These are phyloP conservation scores for Populus hybrid DNA, from an alignment of 441 rosid genomes.

Conservation along the genomic window DNA sequence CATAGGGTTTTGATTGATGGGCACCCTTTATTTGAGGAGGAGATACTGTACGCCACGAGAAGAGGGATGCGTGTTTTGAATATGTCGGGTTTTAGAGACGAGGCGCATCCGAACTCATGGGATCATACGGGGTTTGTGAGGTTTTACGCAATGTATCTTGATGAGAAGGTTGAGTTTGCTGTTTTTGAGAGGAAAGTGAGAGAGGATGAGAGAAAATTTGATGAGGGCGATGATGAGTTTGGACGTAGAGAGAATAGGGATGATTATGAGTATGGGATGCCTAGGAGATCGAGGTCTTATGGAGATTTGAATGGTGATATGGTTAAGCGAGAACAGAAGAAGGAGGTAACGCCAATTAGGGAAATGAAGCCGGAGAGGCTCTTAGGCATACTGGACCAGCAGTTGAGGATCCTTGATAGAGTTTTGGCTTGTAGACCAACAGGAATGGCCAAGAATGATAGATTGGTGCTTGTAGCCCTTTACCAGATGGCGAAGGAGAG, in stretches of 20 bases:
- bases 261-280: conserved; percentile 33
- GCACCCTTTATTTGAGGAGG: conserved; percentile 60
- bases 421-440: conserved; percentile 58
- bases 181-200: conserved; percentile 36
- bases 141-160: conserved; percentile 59
- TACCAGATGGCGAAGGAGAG: conserved; percentile 60
- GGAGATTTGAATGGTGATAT: conserved; percentile 37
- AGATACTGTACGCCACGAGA: conserved; percentile 52
- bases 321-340: conserved; percentile 32
- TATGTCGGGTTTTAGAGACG: conserved; percentile 58
- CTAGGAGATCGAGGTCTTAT: conserved; percentile 31
- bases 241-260: conserved; percentile 29
- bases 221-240: conserved; percentile 27
- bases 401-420: conserved; percentile 68
- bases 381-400: conserved; percentile 45
- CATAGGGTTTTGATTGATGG: conserved; percentile 67
- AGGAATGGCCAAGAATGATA: conserved; percentile 51
- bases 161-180: conserved; percentile 58
- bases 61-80: conserved; percentile 62
- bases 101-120: conserved; percentile 60
- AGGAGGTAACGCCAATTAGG: conserved; percentile 40
- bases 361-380: conserved; percentile 63
- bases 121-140: conserved; percentile 63
- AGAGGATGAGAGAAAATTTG: conserved; percentile 28
- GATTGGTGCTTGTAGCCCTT: conserved; percentile 45